Evolutionary conservation across 164 flowering plant genomes (phyloP).

Genomic region (Akebia trifoliata): DNA sequence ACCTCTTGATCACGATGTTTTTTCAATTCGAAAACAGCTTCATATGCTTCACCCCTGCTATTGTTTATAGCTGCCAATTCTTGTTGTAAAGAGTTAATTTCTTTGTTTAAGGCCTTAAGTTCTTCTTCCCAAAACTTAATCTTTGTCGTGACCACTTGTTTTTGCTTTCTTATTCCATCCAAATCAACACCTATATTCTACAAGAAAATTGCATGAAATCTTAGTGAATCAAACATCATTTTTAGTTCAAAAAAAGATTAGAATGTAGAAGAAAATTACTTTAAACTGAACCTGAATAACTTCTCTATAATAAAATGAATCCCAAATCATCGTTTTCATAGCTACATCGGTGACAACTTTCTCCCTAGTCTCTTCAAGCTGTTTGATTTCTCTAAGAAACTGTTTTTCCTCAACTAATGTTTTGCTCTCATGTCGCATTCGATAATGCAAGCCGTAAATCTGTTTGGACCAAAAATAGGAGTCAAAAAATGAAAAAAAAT

Average conservation of each 20-base stretch:
- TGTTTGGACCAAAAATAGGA: constrained; percentile 18
- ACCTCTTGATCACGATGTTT: constrained; percentile 66
- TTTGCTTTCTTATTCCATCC: constrained; percentile 64
- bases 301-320: constrained; percentile 55
- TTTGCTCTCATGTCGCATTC: constrained; percentile 78
- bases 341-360: constrained; percentile 68
- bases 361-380: constrained; percentile 75
- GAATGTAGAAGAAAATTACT: constrained; percentile 37
- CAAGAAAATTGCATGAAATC: not conserved
- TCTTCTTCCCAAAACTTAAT: constrained; percentile 46
- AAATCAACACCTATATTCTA: constrained; percentile 62
- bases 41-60: constrained; percentile 47
- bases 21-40: constrained; percentile 38
- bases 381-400: constrained; percentile 71
- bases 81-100: constrained; percentile 39
- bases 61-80: constrained; percentile 31
- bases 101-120: constrained; percentile 36
- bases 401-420: constrained; percentile 75
- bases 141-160: constrained; percentile 38
- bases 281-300: constrained; percentile 65
- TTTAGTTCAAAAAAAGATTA: not conserved
- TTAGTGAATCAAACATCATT: not conserved
- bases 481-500: not conserved
- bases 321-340: constrained; percentile 58
- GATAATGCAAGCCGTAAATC: constrained; percentile 65